Base-by-base conservation (phyloP, 208 protist genomes). In the Entamoeba moshkovskii region DNA sequence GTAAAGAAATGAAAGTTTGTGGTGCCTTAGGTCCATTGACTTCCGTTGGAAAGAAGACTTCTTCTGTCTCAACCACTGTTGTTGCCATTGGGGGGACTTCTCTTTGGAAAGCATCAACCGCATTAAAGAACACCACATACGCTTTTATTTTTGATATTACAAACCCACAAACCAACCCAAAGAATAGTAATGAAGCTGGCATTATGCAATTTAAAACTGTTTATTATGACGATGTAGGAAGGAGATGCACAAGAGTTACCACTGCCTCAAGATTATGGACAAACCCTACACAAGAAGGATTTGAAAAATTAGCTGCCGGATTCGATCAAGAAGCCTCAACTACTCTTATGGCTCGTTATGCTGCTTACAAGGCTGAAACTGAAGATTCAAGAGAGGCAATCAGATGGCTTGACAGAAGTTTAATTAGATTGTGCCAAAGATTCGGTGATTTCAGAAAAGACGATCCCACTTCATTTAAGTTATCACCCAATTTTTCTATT, bases 271-370 rank as follows among this genome's bases (percentile, higher is more conserved):
- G 33, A 52, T 18, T 33, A 2, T 95, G 92, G 93, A 45, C 49
- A 48, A 66, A 66, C 6, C 59, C 59, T 33, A 33, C 59, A 13
- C 22, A 29, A 38, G 59, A 85, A 85, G 59, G 59, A 38, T 85
- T 85, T 85, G 33, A 38, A 42, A 85, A 85, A 47, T 25, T 93
- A 29, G 92, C 46, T n/a, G 29, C 18, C 22, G 49, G 59, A 44
- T 95, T 95, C 45, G 94, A 95, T 38, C 94, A 94, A 44, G 94
- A 95, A 49, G 38, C 94, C 18, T 94, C 94, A 29, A 85, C 85
- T 92, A 46, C 47, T 38, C 16, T 95, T 15, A 29, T 95, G 25
- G 47, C 94, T 25, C n/a, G 93, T 5, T 46, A 94, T 33, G 94
- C 94, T 66, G 45, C 59, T n/a, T 11, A 45, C 2, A 95, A 91